Base-by-base conservation (phyloP, 768 basidiomycete genomes). In the Cystoderma amianthinum region DNA sequence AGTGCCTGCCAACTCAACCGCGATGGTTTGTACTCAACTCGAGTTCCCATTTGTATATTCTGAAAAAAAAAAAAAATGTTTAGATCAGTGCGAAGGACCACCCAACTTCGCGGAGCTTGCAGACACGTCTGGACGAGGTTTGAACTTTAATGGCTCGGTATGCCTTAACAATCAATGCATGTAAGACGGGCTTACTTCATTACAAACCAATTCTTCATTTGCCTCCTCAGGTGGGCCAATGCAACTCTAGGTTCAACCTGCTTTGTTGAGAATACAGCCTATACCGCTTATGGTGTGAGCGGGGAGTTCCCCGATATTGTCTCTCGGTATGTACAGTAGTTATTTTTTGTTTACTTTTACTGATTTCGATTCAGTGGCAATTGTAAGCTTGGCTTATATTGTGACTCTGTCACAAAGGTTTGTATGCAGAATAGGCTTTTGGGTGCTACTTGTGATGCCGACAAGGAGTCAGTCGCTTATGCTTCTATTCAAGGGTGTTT, bases 81-180 rank as follows among this genome's bases (percentile, higher is more conserved):
- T 50, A 93, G 92, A 95, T 51, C 72, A 91, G 62, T 93, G 90
- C 52, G 67, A 72, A 52, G 67, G 67, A 0, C 86, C 89, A 4
- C 72, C 78, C 3, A 83, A 91, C 54, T 76, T 63, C 50, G 59
- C 60, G 42, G 74, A 83, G 6, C 68, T 86, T 17, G 65, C 70
- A 10, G 88, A 93, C 50, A 71, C 60, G 12, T 75, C 71, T 28
- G 78, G 79, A 15, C 72, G 76, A 16, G 82, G 85, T 25, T 74
- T 78, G 30, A 85, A 93, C 58, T 65, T 80, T 46, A 89, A 94
- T 53, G 90, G 90, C 20, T 78, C 86, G 2, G 70, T 92, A 15
- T 94, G 92, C 57, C 70, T 95, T 38, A 85, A 89, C 53, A 82
- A 80, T 53, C 58, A 71, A 3, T 93, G 91, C 85, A 79, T 82